Percentiles rank a stretch among this genome's conserved stretches.
Conservation (phyloP, 2,329 filamentous ascomycete genomes). For the Claviceps sp. region DNA sequence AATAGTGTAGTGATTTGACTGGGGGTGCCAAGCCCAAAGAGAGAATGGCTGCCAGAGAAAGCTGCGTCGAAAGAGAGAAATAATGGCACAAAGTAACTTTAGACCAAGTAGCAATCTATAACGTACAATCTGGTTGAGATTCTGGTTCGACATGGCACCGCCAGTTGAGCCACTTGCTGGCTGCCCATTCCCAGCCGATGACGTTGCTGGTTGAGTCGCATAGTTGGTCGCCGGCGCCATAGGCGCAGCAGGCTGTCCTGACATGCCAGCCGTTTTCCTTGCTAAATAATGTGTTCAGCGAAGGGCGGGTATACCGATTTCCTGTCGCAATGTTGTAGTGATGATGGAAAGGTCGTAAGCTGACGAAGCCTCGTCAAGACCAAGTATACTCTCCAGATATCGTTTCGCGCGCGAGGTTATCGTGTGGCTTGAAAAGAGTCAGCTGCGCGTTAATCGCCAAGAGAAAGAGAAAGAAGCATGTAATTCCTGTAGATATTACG, state of each 20-base stretch:
- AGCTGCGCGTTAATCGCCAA: neutral
- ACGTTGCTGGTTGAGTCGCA: conserved; percentile 19
- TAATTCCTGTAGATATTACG: no score
- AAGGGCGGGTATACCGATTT: neutral
- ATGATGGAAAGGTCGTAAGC: no score
- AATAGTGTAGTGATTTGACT: neutral
- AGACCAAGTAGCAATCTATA: conserved; percentile 25
- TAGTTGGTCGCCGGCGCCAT: conserved; percentile 18
- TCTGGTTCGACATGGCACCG: conserved; percentile 60
- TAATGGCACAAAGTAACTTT: conserved; percentile 9
- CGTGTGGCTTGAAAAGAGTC: neutral
- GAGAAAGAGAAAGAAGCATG: neutral
- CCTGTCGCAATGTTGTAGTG: neutral
- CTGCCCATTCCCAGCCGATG: conserved; percentile 18
- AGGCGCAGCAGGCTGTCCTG: conserved; percentile 18
- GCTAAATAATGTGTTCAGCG: neutral
- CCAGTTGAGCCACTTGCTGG: conserved; percentile 20
- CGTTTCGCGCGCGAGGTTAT: neutral
- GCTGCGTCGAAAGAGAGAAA: neutral
- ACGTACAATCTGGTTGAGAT: conserved; percentile 90
- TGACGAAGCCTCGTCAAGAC: neutral
- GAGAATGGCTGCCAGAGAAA: neutral
- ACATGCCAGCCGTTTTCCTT: conserved; percentile 15
- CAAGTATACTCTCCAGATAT: neutral
- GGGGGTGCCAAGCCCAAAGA: neutral